A percentile compares a stretch with the other conserved stretches of the same genome.
Conservation (phyloP, 306 rosid genomes). For the Vachellia pachyceras region DNA sequence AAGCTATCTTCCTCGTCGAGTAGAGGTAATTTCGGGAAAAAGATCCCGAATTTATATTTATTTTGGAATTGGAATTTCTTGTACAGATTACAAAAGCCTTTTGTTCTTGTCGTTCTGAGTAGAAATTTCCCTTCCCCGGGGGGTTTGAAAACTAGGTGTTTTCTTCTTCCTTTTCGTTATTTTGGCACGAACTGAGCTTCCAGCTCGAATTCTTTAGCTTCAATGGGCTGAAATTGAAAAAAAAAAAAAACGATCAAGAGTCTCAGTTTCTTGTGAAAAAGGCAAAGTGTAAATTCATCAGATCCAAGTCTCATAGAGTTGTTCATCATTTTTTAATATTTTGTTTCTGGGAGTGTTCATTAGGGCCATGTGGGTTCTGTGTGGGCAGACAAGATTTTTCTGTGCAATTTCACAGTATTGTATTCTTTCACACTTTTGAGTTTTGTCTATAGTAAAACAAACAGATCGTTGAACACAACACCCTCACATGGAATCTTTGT, state of each 20-base stretch:
- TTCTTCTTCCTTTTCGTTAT: neutral
- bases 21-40: neutral
- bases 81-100: neutral
- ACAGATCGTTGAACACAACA: neutral
- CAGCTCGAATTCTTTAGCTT: neutral
- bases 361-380: slow-evolving; percentile 16
- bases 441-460: neutral
- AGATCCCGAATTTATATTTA: neutral
- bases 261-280: neutral
- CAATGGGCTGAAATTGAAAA: neutral
- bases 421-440: slow-evolving; percentile 3
- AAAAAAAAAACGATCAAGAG: neutral
- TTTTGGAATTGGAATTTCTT: neutral
- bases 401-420: slow-evolving; percentile 2
- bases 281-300: neutral
- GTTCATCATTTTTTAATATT: neutral
- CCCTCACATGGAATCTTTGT: neutral
- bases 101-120: neutral
- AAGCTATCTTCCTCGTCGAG: slow-evolving; percentile 44
- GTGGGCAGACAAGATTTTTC: neutral
- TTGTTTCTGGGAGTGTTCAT: neutral
- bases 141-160: neutral
- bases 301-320: neutral
- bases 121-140: neutral
- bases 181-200: neutral